These are phyloP conservation scores for Quercus alba DNA, from an alignment of 306 rosid genomes.

Conservation along the genomic window DNA sequence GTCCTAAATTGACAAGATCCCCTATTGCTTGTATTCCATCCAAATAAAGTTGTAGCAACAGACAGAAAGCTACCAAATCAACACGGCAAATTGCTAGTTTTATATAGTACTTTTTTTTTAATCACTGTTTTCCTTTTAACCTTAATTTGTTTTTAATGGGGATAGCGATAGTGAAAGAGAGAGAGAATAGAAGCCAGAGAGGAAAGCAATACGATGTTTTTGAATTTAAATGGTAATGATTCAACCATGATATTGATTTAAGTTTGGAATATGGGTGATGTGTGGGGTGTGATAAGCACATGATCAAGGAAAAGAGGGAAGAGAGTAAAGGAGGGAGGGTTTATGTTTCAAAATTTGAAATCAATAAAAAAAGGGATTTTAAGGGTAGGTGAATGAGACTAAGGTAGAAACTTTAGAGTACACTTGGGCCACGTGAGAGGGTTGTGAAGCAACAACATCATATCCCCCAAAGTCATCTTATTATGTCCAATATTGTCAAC, in stretches of 20 bases:
- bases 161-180: neutral
- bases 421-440: constrained; percentile 57
- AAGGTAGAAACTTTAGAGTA: constrained; percentile 32
- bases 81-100: neutral
- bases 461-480: constrained; percentile 2
- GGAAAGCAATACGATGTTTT: constrained; percentile 44
- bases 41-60: neutral
- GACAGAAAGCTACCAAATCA: neutral
- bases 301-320: neutral
- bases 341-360: constrained; percentile 85
- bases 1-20: neutral
- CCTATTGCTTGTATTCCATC: neutral
- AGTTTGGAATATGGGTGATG: constrained; percentile 25
- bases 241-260: constrained; percentile 38
- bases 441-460: constrained; percentile 31
- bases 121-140: neutral
- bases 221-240: constrained; percentile 70
- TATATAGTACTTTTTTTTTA: neutral
- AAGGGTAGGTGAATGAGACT: constrained; percentile 37
- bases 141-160: neutral
- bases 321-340: constrained; percentile 33
- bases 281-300: constrained; percentile 30
- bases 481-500: constrained; percentile 28
- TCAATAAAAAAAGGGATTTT: constrained; percentile 21
- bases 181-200: constrained; percentile 25